These are phyloP conservation scores for Geotrichum reessii DNA, from an alignment of 1,139 yeast species.

Conservation along the genomic window DNA sequence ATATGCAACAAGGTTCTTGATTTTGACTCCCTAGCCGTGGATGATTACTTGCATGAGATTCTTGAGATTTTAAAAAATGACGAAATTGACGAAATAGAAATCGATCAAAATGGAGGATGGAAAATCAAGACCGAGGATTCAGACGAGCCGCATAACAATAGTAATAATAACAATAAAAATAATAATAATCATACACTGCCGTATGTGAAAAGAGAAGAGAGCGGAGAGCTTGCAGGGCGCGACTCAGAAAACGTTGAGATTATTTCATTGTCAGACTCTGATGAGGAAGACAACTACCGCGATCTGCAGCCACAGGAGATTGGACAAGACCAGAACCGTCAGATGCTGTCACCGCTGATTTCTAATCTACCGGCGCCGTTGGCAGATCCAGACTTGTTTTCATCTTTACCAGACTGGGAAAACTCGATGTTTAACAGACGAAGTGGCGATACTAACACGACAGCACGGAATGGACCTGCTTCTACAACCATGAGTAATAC, in stretches of 20 bases:
- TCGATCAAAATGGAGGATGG: conserved; percentile 40
- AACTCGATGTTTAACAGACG: conserved; percentile 8
- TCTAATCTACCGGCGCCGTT: background rate
- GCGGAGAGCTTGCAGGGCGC: conserved; percentile 44
- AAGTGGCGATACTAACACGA: background rate
- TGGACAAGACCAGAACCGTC: background rate
- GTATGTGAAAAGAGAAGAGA: conserved; percentile 43
- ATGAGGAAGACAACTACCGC: conserved; percentile 7
- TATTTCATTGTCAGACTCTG: conserved; percentile 7
- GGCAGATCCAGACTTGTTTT: conserved; percentile 4
- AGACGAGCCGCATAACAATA: conserved; percentile 14
- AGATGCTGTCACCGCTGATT: conserved; percentile 1
- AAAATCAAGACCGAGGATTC: conserved; percentile 16
- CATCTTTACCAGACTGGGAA: conserved; percentile 15
- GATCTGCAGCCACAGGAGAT: background rate
- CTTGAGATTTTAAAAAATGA: conserved; percentile 12
- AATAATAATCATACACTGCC: no score
- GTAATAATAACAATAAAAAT: no score
- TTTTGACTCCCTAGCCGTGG: conserved; percentile 35
- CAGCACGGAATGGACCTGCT: background rate
- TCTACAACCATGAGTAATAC: background rate
- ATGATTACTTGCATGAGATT: conserved; percentile 30
- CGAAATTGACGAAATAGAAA: conserved; percentile 33
- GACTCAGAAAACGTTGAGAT: background rate
- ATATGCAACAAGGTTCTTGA: conserved; percentile 35